Evolutionary conservation across 1,139 yeast genomes (phyloP).

Genomic region (Hyphopichia fennica): DNA sequence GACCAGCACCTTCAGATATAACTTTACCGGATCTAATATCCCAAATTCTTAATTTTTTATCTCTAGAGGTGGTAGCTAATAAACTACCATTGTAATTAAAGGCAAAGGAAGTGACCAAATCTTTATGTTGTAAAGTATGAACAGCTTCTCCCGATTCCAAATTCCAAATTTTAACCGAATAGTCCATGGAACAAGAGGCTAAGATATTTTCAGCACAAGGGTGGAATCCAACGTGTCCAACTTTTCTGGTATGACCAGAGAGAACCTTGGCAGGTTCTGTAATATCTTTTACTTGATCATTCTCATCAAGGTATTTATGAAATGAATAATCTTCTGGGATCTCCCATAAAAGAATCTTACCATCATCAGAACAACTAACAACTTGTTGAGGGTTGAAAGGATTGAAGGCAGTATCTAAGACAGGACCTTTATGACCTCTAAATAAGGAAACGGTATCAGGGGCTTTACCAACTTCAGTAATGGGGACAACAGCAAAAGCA

Average conservation of each 20-base stretch:
- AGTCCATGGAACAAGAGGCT: slow-evolving; percentile 89
- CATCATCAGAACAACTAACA: slow-evolving; percentile 90
- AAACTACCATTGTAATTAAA: slow-evolving; percentile 87
- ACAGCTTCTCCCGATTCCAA: slow-evolving; percentile 70
- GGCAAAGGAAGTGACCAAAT: slow-evolving; percentile 84
- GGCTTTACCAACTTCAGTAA: slow-evolving; percentile 84
- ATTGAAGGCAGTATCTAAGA: slow-evolving; percentile 89
- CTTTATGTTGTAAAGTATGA: slow-evolving; percentile 79
- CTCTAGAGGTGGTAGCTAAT: slow-evolving; percentile 90
- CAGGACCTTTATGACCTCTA: slow-evolving; percentile 95
- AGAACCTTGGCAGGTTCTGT: slow-evolving; percentile 65
- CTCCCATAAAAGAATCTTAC: slow-evolving; percentile 82
- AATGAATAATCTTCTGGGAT: slow-evolving; percentile 81
- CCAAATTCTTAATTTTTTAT: slow-evolving; percentile 89
- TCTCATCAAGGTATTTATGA: slow-evolving; percentile 56
- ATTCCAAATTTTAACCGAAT: slow-evolving; percentile 90
- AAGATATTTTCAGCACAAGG: slow-evolving; percentile 85
- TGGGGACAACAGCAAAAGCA: slow-evolving; percentile 90
- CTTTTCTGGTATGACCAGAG: slow-evolving; percentile 88
- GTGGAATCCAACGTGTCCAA: slow-evolving; percentile 89
- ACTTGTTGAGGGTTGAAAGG: slow-evolving; percentile 79
- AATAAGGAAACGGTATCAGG: slow-evolving; percentile 93
- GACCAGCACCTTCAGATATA: slow-evolving; percentile 84
- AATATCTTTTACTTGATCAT: slow-evolving; percentile 68
- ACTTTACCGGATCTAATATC: slow-evolving; percentile 75